These are phyloP conservation scores for Hypoxylon sp. DNA, from an alignment of 2,329 filamentous ascomycete species.

Conservation along the genomic window DNA sequence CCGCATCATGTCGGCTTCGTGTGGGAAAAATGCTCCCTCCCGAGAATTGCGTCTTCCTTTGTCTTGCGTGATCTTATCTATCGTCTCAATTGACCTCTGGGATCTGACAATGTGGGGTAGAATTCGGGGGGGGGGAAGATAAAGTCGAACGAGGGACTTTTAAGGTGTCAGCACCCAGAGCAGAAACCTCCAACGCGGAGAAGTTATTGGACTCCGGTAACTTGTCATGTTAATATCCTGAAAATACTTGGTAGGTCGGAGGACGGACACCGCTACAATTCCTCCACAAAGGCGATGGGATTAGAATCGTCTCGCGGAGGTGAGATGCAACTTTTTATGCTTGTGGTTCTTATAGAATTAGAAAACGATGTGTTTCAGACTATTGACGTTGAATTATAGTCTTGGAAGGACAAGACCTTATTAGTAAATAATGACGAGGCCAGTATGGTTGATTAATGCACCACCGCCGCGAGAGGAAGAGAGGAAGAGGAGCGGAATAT, in stretches of 20 bases:
- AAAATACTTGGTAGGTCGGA: constrained; percentile 36
- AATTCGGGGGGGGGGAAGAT: constrained; percentile 44
- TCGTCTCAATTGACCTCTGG: constrained; percentile 39
- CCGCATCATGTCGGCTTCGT: constrained; percentile 43
- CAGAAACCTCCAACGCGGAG: constrained; percentile 57
- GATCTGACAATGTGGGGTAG: constrained; percentile 44
- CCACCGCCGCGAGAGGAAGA: constrained; percentile 5
- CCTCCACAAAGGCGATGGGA: constrained; percentile 40
- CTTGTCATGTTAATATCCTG: constrained; percentile 57
- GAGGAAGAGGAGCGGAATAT: constrained; percentile 1
- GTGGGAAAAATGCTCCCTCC: constrained; percentile 41
- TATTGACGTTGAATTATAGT: constrained; percentile 21
- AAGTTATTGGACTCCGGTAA: constrained; percentile 52
- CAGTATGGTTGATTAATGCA: constrained; percentile 9
- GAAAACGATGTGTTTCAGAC: no score
- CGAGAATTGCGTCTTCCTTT: constrained; percentile 37
- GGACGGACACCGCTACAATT: constrained; percentile 44
- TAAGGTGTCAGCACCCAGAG: constrained; percentile 55
- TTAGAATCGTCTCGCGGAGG: constrained; percentile 32
- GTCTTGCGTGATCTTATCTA: constrained; percentile 44
- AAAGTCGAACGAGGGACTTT: constrained; percentile 41
- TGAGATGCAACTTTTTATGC: constrained; percentile 31
- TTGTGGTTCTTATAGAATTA: constrained; percentile 16
- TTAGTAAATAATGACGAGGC: constrained; percentile 4
- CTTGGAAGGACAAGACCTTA: constrained; percentile 9